Conservation (phyloP, 2,329 filamentous ascomycete genomes). For the Magnaporthales sp. region DNA sequence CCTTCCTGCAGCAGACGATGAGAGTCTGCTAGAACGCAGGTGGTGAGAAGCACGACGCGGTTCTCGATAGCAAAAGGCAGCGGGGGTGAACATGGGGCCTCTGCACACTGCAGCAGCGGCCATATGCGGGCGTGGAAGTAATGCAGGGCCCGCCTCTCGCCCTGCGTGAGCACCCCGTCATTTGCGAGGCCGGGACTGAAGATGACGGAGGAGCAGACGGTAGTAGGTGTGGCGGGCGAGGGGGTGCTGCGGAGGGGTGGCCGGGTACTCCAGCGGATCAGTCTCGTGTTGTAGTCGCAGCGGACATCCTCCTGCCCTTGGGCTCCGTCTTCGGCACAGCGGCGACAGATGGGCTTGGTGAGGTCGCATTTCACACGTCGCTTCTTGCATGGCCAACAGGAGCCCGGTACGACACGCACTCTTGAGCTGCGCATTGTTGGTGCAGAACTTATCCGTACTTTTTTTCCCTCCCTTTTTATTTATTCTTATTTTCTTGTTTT, state of each 20-base stretch:
- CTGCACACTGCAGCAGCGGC: constrained; percentile 20
- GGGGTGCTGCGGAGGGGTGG: constrained; percentile 14
- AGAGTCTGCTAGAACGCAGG: constrained; percentile 22
- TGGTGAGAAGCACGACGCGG: constrained; percentile 22
- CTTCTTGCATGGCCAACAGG: constrained; percentile 14
- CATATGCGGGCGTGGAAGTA: constrained; percentile 25
- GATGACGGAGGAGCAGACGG: constrained; percentile 19
- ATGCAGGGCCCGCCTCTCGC: constrained; percentile 21
- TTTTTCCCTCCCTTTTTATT: background rate
- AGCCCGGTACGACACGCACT: background rate
- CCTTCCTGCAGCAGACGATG: constrained; percentile 22
- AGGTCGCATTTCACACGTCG: constrained; percentile 16
- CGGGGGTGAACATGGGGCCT: constrained; percentile 20
- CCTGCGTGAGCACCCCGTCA: constrained; percentile 16
- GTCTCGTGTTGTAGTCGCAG: constrained; percentile 28
- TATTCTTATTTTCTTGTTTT: background rate
- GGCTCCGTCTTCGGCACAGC: constrained; percentile 14
- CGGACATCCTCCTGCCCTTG: background rate
- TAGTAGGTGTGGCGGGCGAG: constrained; percentile 16
- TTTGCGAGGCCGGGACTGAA: constrained; percentile 15
- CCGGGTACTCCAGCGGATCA: constrained; percentile 31
- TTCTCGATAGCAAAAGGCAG: constrained; percentile 21
- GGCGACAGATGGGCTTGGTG: constrained; percentile 17
- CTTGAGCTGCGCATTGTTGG: background rate
- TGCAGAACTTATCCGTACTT: background rate